These are phyloP conservation scores for Fremontodendron californicum DNA, from an alignment of 345 rosid species.

Conservation along the genomic window DNA sequence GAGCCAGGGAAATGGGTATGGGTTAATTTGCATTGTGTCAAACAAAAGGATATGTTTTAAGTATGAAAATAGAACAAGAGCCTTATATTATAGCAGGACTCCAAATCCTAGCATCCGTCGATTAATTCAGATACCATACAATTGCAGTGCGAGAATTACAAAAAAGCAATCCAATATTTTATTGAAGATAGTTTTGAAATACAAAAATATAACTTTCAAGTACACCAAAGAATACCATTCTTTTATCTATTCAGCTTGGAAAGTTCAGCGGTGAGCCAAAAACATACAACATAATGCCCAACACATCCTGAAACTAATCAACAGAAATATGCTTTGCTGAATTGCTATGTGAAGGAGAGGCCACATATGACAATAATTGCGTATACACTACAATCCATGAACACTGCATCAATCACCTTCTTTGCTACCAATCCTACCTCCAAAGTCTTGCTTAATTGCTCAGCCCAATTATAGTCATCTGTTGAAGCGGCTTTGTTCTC, in stretches of 20 bases:
- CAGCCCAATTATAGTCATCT: constrained; percentile 41
- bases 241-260: not conserved
- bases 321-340: constrained; percentile 7
- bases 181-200: not conserved
- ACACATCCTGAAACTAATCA: not conserved
- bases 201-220: not conserved
- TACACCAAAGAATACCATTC: constrained; percentile 3
- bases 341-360: constrained; percentile 32
- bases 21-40: not conserved
- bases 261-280: not conserved
- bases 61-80: not conserved
- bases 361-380: constrained; percentile 54
- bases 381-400: constrained; percentile 70
- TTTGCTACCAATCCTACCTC: constrained; percentile 54
- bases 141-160: not conserved
- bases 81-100: not conserved
- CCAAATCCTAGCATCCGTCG: not conserved
- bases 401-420: constrained; percentile 60
- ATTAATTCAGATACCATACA: not conserved
- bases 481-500: constrained; percentile 25
- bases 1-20: not conserved
- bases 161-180: not conserved
- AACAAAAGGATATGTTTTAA: not conserved
- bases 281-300: not conserved
- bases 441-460: constrained; percentile 57